Base-by-base conservation (phyloP, 2,329 filamentous ascomycete species). In the Colletotrichum falcatum region DNA sequence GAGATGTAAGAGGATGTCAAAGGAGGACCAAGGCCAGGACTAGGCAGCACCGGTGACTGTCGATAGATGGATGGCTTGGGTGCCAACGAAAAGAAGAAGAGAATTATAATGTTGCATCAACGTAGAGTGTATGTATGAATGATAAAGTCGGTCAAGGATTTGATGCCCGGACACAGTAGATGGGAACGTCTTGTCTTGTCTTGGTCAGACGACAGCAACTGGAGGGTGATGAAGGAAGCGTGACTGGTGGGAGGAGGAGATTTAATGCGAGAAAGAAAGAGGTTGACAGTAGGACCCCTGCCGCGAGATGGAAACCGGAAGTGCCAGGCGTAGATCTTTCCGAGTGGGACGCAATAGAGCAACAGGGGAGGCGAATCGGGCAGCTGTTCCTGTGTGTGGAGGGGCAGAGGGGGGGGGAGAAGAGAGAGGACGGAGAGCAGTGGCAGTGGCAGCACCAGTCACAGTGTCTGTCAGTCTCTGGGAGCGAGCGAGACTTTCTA, bases 181-280 rank as follows among this genome's bases (percentile, higher is more conserved):
- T 33, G 5, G n/a, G 28, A 44, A 48, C 39, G 14, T n/a, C 33
- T 44, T n/a, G n/a, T n/a, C n/a, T n/a, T n/a, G n/a, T n/a, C n/a
- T n/a, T n/a, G n/a, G n/a, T 39, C 46, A 20, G 53, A 33, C 56
- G 62, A 58, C n/a, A 35, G 23, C n/a, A 35, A n/a, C 28, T 33
- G n/a, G 26, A 48, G 30, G 30, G 30, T 65, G 42, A 23, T 35
- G 42, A 12, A 28, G 30, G 62, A 65, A 63, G 35, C 42, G 35
- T 18, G 37, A 35, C 26, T 56, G 62, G 42, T 48, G 56, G 64
- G 28, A 61, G 37, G n/a, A 54, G 64, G 39, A 66, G 64, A 60
- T 61, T 66, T 66, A 65, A 65, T 65, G 62, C 62, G 54, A 49
- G 39, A 18, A 58, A 49, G 39, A 18, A 58, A 58, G 53, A 49